These are phyloP conservation scores for Gossypium turneri DNA, from an alignment of 345 rosid species.

Conservation along the genomic window DNA sequence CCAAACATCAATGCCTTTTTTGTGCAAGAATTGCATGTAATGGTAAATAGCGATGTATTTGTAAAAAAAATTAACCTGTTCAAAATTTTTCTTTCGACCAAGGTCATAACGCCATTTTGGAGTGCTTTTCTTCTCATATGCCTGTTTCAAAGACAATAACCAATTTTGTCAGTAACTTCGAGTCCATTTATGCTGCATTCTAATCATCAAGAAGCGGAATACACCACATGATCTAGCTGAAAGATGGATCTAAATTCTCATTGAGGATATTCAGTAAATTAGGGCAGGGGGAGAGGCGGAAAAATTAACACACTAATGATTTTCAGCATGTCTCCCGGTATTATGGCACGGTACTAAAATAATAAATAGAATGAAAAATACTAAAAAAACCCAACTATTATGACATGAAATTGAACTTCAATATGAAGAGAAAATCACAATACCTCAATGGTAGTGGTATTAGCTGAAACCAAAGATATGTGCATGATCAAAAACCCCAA, in stretches of 20 bases:
- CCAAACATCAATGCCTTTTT: neutral
- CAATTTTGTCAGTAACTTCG: conserved; percentile 11
- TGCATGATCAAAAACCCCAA: conserved; percentile 96
- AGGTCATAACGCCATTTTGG: conserved; percentile 95
- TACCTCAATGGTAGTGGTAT: conserved; percentile 98
- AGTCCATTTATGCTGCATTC: neutral
- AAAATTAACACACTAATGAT: neutral
- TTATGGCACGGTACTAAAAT: neutral
- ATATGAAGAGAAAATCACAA: conserved; percentile 4
- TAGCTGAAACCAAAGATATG: conserved; percentile 69
- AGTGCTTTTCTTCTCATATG: conserved; percentile 90
- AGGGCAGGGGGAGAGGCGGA: neutral
- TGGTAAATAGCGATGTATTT: neutral
- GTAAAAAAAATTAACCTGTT: conserved; percentile 52
- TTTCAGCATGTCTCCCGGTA: neutral
- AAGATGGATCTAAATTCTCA: neutral
- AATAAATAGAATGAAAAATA: neutral
- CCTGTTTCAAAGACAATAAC: conserved; percentile 43
- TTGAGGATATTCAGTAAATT: neutral
- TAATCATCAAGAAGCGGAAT: neutral
- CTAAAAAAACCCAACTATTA: neutral
- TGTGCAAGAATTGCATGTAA: neutral
- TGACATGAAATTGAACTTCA: neutral
- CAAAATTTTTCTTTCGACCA: conserved; percentile 81
- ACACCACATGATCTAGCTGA: neutral